Conservation (phyloP, 2,329 filamentous ascomycete genomes). For the Helotiales sp. region DNA sequence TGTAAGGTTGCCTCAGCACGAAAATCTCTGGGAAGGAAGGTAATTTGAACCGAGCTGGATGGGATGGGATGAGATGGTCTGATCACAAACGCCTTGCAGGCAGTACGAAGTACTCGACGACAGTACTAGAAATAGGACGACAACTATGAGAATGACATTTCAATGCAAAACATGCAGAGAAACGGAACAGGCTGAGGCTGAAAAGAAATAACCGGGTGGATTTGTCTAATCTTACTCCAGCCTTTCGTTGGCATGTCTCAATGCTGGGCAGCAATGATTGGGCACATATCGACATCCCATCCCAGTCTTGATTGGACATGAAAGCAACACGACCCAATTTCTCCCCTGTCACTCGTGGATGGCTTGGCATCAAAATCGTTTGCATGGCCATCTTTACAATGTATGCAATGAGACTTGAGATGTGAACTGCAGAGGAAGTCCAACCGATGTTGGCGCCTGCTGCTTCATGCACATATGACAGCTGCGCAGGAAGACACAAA, state of each 20-base stretch:
- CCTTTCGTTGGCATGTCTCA: conserved; percentile 7
- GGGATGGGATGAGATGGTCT: no score
- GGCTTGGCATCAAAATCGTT: not conserved
- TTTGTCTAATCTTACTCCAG: conserved; percentile 12
- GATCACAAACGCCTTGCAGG: not conserved
- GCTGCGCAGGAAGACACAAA: not conserved
- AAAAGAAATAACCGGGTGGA: not conserved
- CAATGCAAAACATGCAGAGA: not conserved
- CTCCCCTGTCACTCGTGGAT: not conserved
- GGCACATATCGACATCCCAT: not conserved
- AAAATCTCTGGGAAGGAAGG: not conserved
- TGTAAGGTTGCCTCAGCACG: conserved; percentile 5
- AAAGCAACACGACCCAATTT: not conserved
- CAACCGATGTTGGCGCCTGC: no score
- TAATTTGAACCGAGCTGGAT: not conserved
- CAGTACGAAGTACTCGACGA: no score
- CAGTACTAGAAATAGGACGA: not conserved
- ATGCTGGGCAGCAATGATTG: conserved; percentile 15
- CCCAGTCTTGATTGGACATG: conserved; percentile 7
- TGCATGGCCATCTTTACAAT: no score
- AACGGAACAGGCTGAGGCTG: not conserved
- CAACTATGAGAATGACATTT: not conserved
- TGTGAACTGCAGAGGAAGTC: no score
- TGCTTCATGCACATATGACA: not conserved
- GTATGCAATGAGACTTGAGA: no score